Percentiles rank a stretch among this genome's conserved stretches.
phyloP scores from a whole-genome alignment of 306 rosid genomes.

The Quercus engelmannii region DNA sequence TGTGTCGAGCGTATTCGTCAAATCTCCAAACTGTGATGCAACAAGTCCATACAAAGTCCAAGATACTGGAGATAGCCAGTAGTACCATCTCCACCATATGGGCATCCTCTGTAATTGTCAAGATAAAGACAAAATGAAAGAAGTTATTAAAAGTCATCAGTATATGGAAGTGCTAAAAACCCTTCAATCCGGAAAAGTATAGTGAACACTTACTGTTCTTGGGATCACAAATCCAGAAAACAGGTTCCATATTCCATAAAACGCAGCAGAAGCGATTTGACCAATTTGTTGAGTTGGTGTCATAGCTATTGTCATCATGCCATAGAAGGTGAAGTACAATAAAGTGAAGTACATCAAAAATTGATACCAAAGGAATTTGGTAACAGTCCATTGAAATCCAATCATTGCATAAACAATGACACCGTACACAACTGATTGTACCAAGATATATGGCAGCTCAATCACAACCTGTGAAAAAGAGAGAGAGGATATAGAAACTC shows the following conservation, averaged over 20 bases:
- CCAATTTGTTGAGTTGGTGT: slow-evolving; percentile 66
- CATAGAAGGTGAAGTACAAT: slow-evolving; percentile 60
- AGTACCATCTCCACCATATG: slow-evolving; percentile 84
- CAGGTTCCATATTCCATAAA: slow-evolving; percentile 60
- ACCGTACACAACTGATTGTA: slow-evolving; percentile 48
- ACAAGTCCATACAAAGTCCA: slow-evolving; percentile 66
- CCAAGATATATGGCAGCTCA: slow-evolving; percentile 66
- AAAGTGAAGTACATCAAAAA: slow-evolving; percentile 67
- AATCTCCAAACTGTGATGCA: slow-evolving; percentile 51
- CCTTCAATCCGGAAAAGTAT: no score
- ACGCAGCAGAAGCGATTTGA: slow-evolving; percentile 44
- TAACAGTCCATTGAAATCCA: slow-evolving; percentile 52
- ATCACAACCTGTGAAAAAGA: slow-evolving; percentile 45
- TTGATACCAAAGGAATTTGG: slow-evolving; percentile 61
- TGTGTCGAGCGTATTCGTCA: not conserved
- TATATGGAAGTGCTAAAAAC: no score
- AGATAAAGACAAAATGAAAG: not conserved
- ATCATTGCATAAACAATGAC: slow-evolving; percentile 61
- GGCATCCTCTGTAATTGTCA: slow-evolving; percentile 51
- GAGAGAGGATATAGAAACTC: not conserved
- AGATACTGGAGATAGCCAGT: slow-evolving; percentile 60
- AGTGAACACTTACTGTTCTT: slow-evolving; percentile 34
- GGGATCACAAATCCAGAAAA: slow-evolving; percentile 72
- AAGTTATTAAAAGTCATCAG: not conserved
- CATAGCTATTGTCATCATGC: slow-evolving; percentile 71